These are phyloP conservation scores for Ceratocystis lukuohia DNA, from an alignment of 2,329 filamentous ascomycete species.

Conservation along the genomic window DNA sequence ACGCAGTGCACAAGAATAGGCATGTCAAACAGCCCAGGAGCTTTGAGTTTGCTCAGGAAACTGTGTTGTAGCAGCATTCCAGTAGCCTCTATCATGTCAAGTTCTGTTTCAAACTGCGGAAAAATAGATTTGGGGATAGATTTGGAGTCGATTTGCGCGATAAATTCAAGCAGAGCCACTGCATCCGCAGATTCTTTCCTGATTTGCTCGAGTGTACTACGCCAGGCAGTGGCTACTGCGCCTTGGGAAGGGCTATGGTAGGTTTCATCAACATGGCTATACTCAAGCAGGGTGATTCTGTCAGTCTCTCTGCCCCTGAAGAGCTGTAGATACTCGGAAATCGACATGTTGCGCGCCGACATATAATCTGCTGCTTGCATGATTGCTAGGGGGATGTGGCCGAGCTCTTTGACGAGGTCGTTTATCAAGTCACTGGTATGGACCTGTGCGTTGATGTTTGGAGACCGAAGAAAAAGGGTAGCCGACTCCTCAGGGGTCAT, in stretches of 20 bases:
- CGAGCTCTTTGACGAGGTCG: neutral
- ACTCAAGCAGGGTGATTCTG: neutral
- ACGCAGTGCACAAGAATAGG: neutral
- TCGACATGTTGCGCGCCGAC: neutral
- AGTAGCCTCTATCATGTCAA: neutral
- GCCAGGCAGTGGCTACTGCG: neutral
- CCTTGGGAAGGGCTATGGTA: neutral
- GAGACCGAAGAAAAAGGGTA: neutral
- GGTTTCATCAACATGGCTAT: neutral
- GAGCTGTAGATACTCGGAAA: neutral
- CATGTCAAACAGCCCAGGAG: neutral
- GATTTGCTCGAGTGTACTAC: neutral
- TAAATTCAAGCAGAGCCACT: neutral
- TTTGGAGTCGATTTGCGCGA: neutral
- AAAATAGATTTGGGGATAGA: neutral
- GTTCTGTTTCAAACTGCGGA: neutral
- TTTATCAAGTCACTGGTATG: neutral
- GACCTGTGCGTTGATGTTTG: neutral
- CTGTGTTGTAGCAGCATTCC: neutral
- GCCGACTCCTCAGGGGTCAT: neutral
- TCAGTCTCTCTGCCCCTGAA: neutral
- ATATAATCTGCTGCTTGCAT: slow-evolving; percentile 20
- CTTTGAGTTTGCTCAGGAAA: neutral
- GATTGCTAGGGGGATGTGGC: slow-evolving; percentile 20
- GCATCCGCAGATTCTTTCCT: neutral